A percentile compares a stretch with the other conserved stretches of the same genome.
phyloP scores from a whole-genome alignment of 2,329 filamentous ascomycete genomes.

The Phoma sp. region DNA sequence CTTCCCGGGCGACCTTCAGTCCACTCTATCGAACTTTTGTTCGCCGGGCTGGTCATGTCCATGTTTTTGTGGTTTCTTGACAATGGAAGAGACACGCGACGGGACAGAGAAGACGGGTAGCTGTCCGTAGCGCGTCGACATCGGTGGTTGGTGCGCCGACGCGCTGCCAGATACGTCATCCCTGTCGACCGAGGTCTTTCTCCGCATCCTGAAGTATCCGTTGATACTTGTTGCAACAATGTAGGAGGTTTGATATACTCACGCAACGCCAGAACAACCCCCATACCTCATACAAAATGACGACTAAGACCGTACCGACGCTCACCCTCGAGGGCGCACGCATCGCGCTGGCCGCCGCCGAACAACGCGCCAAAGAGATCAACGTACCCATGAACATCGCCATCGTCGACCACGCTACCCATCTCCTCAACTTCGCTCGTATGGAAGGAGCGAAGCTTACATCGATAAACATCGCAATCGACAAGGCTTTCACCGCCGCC shows the following conservation, averaged over 20 bases:
- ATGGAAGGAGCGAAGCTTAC: conserved; percentile 57
- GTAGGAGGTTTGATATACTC: neutral
- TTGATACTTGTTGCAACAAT: neutral
- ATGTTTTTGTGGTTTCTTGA: too few relatives aligned
- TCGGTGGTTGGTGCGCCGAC: neutral
- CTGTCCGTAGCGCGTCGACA: conserved; percentile 24
- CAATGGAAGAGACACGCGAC: too few relatives aligned
- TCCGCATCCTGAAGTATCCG: conserved; percentile 18
- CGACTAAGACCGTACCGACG: conserved; percentile 37
- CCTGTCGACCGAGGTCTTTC: conserved; percentile 15
- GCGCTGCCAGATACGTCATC: neutral
- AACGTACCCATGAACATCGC: conserved; percentile 58
- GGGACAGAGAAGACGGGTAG: neutral
- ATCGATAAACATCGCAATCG: conserved; percentile 67
- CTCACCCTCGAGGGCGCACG: conserved; percentile 48
- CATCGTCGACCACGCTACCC: conserved; percentile 54
- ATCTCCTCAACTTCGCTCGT: conserved; percentile 55
- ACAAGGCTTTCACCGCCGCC: conserved; percentile 65
- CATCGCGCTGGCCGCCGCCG: conserved; percentile 45
- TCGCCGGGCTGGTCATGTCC: too few relatives aligned
- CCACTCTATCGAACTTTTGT: too few relatives aligned
- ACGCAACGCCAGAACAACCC: neutral
- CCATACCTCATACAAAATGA: conserved; percentile 29
- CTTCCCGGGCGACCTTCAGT: too few relatives aligned
- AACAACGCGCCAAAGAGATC: conserved; percentile 46